Evolutionary conservation across 305 asterid species (phyloP).

Genomic region (Fraxinus velutina): DNA sequence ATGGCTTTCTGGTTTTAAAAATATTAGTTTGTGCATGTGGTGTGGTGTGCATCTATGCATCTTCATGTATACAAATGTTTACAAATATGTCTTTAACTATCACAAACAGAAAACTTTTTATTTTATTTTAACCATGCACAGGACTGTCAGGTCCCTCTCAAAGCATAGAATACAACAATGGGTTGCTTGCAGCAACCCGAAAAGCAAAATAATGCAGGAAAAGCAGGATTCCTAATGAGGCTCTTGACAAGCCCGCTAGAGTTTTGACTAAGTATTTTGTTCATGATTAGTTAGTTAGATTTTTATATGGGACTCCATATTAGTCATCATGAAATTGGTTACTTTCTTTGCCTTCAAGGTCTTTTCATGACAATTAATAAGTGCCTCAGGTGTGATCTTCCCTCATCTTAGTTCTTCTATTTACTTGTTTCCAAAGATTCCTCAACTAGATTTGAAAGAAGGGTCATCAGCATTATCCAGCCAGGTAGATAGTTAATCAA

Average conservation of each 20-base stretch:
- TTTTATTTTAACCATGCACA: not conserved
- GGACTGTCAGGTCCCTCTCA: not conserved
- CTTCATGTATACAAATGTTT: not conserved
- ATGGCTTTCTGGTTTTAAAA: not conserved
- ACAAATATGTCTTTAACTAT: not conserved
- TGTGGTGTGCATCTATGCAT: not conserved
- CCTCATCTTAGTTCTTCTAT: not conserved
- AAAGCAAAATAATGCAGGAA: not conserved
- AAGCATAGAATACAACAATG: not conserved
- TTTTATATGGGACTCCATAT: not conserved
- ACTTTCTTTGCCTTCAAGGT: not conserved
- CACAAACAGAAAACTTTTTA: not conserved
- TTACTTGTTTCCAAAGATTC: not conserved
- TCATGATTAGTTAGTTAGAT: not conserved
- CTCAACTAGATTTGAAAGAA: not conserved
- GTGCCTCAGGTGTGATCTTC: not conserved
- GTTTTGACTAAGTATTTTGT: not conserved
- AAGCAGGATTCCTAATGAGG: not conserved
- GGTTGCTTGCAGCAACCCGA: not conserved
- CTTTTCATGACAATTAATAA: not conserved
- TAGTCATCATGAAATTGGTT: not conserved
- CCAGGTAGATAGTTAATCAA: not conserved
- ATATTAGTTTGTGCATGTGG: not conserved
- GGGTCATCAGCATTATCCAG: not conserved
- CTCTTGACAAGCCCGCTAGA: not conserved